Base-by-base conservation (phyloP, 129 eudicot species). In the Pittosporum tobira region DNA sequence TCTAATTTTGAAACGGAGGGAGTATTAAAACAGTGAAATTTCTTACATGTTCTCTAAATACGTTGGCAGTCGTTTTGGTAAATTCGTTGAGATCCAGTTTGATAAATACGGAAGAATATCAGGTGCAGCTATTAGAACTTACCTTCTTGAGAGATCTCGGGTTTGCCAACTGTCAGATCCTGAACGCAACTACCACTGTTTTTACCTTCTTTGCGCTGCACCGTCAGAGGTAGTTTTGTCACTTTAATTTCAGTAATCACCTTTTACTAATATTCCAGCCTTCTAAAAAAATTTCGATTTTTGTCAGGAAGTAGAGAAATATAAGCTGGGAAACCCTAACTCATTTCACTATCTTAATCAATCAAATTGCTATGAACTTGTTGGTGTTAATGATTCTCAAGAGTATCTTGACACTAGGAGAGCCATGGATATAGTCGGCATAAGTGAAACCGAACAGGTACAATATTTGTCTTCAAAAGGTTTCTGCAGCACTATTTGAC, bases 31-130 rank as follows among this genome's bases (percentile, higher is more conserved):
- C 61, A 55, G 18, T 55, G 38, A 30, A 18, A 28, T 31, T 30
- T n/a, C 13, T 55, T 19, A 23, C 61, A 18, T 55, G 44, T 10
- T 55, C 27, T 55, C 18, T 29, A 8, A 23, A 7, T 2, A 3
- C 18, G 44, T 30, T 18, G 64, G 16, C 71, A 66, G 71, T 27
- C 71, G 71, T 29, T 66, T 66, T 44, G 71, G 71, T 56, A 66
- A 66, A 66, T 66, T 66, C 43, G 71, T 66, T 42, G 71, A 66
- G 61, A 66, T 54, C 28, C 71, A 66, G 31, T 66, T 66, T 29
- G 71, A 66, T 25, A 66, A 31, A 50, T 57, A 20, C 6, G 71
- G 55, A 21, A 66, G 48, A 48, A 66, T 66, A 54, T 66, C 71
- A 26, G 71, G 63, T 24, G 71, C 71, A 25, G 63, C 71, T 44